Evolutionary conservation across 345 rosid genomes (phyloP), one percentile per base, ranked within the genome.

Genomic region (Gossypium bickii): DNA sequence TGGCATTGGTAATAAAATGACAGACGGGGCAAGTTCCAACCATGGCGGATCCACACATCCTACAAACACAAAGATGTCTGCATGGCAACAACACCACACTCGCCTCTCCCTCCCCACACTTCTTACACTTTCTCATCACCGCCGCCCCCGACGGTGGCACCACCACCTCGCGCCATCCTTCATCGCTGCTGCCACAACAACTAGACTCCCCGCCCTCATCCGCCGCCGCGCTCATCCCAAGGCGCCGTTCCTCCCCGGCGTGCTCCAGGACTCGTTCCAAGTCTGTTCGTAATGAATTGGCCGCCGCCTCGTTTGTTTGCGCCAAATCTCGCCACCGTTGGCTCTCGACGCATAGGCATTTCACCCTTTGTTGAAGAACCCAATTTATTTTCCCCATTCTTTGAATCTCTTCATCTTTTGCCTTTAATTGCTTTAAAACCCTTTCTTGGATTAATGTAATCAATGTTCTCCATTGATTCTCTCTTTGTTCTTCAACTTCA

Each of bases 41-140:
- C 62, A 85, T 70, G 77, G 75, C 78, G 80, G 89, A 87, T 82
- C 92, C 89, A 79, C 94, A 86, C 18, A 81, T 74, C 56, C 89
- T 64, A 78, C 96, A 90, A 67, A 92, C 84, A 87, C 97, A 89
- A 58, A 93, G 82, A 79, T 93, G 98, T 82, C 94, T 80, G 82
- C 98, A 93, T 48, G 98, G 96, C 79, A 90, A 71, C 78, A 93
- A 74, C 89, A 93, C 44, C 83, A 89, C 96, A 58, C 90, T 83
- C 9, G 91, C 77, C 65, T 90, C 97, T 79, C 72, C 80, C 80
- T 79, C 83, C 82, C 97, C 88, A 77, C 98, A 93, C 79, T 78
- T 81, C 70, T 79, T 72, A 77, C 94, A 90, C 71, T 60, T 55
- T 78, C 76, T 69, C 62, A 43, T 47, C 62, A 22, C 63, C 55